A percentile compares a stretch with the other conserved stretches of the same genome.
Evolutionary conservation across 23 red algal genomes (phyloP).

Genomic region (Pyropia haitanensis): DNA sequence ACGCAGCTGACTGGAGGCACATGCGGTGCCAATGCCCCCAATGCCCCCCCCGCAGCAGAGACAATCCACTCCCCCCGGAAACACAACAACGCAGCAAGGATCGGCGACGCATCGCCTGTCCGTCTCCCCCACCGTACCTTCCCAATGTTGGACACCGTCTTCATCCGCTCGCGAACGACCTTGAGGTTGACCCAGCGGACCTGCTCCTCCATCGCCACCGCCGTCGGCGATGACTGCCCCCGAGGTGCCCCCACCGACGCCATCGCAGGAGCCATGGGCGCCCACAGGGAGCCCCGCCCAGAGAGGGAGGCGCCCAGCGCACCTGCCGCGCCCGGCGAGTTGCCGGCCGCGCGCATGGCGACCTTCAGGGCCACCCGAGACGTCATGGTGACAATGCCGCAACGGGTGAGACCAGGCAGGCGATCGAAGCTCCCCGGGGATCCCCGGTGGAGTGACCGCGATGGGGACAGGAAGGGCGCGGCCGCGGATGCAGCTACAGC

Average conservation of each 20-base stretch:
- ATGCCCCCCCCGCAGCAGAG: no score
- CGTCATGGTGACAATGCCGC: slow-evolving; percentile 21
- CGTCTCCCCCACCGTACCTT: slow-evolving; percentile 8
- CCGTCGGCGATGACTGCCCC: slow-evolving; percentile 4
- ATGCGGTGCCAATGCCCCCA: no score
- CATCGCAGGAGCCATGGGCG: not conserved
- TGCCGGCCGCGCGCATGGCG: slow-evolving; percentile 42
- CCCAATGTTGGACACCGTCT: slow-evolving; percentile 75
- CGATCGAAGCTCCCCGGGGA: no score
- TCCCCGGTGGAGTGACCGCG: no score
- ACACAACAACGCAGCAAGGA: no score
- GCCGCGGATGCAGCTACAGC: no score
- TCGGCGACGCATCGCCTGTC: no score
- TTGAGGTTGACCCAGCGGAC: slow-evolving; percentile 86
- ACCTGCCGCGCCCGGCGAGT: slow-evolving; percentile 32
- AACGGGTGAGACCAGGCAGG: not conserved
- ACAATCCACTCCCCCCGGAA: no score
- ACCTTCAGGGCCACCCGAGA: slow-evolving; percentile 40
- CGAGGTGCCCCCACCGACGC: not conserved
- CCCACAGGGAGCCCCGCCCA: slow-evolving; percentile 6
- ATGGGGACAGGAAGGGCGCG: no score
- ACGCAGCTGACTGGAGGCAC: no score
- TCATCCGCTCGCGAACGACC: slow-evolving; percentile 86
- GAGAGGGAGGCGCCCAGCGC: slow-evolving; percentile 25
- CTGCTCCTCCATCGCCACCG: slow-evolving; percentile 36